Evolutionary conservation across 192 early-diverging fungal species (phyloP), one percentile per base, ranked within the genome.

Genomic region (Linnemannia hyalina): DNA sequence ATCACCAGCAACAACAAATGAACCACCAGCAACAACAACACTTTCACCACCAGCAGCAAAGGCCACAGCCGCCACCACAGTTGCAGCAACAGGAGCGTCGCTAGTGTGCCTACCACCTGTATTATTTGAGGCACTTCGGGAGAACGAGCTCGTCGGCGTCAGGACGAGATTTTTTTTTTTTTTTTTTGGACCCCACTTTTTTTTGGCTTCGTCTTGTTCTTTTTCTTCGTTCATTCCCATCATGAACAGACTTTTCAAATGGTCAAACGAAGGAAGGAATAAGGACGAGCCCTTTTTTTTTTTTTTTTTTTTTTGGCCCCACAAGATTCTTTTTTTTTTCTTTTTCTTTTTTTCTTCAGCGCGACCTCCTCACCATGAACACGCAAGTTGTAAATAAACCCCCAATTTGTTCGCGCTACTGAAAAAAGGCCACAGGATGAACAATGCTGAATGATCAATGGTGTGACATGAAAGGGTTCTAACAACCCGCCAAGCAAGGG

Each of bases 11-110:
- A 22, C 79, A 65, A 16, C 54, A 36, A 70, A 68, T 38, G 36
- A 38, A 20, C 40, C 70, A 40, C 23, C 70, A 71, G 22, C 70
- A 80, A 47, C 70, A 65, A 20, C 54, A 41, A 26, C 47, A 80
- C 47, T 22, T 68, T 15, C 55, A 77, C 32, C 81, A 71, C 1
- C 74, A 77, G 22, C 81, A 65, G 26, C 54, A 36, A 70, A 68
- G 42, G 26, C 76, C 40, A 49, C 68, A 60, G n/a, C 55, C 55
- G 1, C 55, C 55, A 60, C 55, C 55, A 60, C 55, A 60, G 55
- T 60, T 60, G 55, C 55, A 69, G 76, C 76, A 78, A 32, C 77
- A 73, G 36, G 73, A 73, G 20, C 79, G 60, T 65, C 71, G 44
- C 38, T 46, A 80, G 41, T 69, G 40, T 44, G 35, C 69, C 69